Evolutionary conservation across 495 filamentous ascomycete species (phyloP), one percentile per base, ranked within the genome.

Genomic region (Neurospora sp.): DNA sequence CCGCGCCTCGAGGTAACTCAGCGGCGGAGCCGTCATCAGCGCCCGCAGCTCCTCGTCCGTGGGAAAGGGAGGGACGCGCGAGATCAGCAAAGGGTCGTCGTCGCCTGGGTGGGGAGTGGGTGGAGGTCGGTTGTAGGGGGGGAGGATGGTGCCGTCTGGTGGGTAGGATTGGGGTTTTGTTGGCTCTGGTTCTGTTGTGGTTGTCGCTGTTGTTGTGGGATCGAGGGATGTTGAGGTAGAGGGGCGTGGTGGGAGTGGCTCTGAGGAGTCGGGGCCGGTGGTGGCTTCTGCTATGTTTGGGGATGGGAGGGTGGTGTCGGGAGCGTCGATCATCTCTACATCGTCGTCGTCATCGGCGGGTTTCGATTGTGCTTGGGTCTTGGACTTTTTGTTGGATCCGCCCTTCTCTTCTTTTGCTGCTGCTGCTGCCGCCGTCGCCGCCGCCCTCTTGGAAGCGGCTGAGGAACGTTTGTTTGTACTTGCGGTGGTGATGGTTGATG

Each of bases 1-100:
- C n/a, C 91, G 85, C 37, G 94, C 90, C 39, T 91, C 92, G 70
- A 88, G 87, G 79, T 97, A 97, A n/a, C 87, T 89, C 39, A 97
- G 81, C 27, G 94, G 91, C 37, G 92, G 91, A 44, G 89, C 89
- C 1, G 88, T 81, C 9, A 96, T 79, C 39, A 97, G 82, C 10
- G 86, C 85, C 71, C 89, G 85, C 76, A 97, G 86, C 75, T 93
- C 86, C 9, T 86, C 89, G 44, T 89, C 85, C 16, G 90, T 88
- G 1, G 93, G 93, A 38, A 88, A 84, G 8, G 82, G 73, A 0
- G 92, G 92, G 18, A 91, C 86, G 71, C 85, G 84, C 2, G 88
- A 91, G 35, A 81, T 82, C 2, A 93, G 86, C 16, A 94, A 81
- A 0, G 89, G 88, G 76, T 94, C 85, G 71, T 84, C 81, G 78